Base-by-base conservation (phyloP, 495 filamentous ascomycete species). In the Entonaema liquescens region DNA sequence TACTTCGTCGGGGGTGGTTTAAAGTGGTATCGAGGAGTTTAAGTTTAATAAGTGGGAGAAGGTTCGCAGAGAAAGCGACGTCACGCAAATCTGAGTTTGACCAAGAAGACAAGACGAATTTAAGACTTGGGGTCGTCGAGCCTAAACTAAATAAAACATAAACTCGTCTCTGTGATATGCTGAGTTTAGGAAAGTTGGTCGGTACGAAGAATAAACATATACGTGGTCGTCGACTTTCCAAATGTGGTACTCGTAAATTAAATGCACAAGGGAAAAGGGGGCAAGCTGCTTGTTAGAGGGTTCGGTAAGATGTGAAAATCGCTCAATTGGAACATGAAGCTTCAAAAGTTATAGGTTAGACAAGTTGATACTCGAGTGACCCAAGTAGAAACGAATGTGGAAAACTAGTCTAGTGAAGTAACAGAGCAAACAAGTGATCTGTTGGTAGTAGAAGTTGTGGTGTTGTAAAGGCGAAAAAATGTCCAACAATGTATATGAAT, bases 271-370 rank as follows among this genome's bases (percentile, higher is more conserved):
- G 29, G 35, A 49, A 38, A 50, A 26, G 50, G 55, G 44, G 40
- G 19, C 5, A 54, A 25, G 11, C 2, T 15, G 38, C 29, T 55
- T 49, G 58, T 38, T 58, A 33, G 44, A 54, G 60, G 60, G 1
- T 50, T 62, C 59, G 58, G 25, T 44, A 23, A 40, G 26, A 67
- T 63, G 15, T 64, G 52, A 44, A 68, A 64, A 54, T 26, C 31
- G 44, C 59, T 54, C 53, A 69, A 69, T 63, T 42, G 59, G 57
- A 21, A 40, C 23, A 62, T 60, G 26, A 67, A 26, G 59, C 19
- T 68, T 29, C 0, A 38, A 36, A 49, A 21, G n/a, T 23, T n/a
- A 13, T 13, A 33, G 38, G 40, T 40, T 59, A 50, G 42, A 63
- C 23, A 63, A 59, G 38, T 53, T 21, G 42, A 57, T 19, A 11